phyloP scores from a whole-genome alignment of 441 rosid genomes.

The Jatropha multifida region DNA sequence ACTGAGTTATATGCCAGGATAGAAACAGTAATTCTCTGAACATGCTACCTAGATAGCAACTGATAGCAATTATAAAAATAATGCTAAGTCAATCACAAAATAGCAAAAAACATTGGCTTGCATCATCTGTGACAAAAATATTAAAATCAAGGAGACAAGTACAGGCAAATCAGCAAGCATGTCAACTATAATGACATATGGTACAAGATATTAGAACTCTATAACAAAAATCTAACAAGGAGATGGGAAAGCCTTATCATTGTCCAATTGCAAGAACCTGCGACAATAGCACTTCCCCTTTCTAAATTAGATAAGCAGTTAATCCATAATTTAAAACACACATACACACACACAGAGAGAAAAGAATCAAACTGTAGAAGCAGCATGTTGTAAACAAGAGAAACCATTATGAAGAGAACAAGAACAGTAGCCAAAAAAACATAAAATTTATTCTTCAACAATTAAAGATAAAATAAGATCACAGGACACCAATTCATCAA shows the following conservation, averaged over 20 bases:
- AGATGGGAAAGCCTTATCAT: background rate
- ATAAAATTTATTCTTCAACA: background rate
- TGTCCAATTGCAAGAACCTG: conserved; percentile 6
- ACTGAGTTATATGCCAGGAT: background rate
- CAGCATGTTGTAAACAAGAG: background rate
- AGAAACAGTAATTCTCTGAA: conserved; percentile 16
- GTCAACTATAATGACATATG: background rate
- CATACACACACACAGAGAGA: background rate
- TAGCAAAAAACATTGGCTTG: background rate
- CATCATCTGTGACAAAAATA: background rate
- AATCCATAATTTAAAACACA: background rate
- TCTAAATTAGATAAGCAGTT: background rate
- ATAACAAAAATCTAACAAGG: background rate
- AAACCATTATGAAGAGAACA: background rate
- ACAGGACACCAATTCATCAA: background rate
- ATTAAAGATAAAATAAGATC: conserved; percentile 6
- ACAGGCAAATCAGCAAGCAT: background rate
- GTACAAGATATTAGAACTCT: background rate
- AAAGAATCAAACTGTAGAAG: background rate
- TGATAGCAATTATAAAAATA: background rate
- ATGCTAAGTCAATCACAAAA: background rate
- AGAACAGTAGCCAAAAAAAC: background rate
- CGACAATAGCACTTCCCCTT: background rate
- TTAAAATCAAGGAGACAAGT: conserved; percentile 8
- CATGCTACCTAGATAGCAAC: conserved; percentile 1